Evolutionary conservation across 1,284 basidiomycete species (phyloP).

Genomic region (Amylostereum areolatum): DNA sequence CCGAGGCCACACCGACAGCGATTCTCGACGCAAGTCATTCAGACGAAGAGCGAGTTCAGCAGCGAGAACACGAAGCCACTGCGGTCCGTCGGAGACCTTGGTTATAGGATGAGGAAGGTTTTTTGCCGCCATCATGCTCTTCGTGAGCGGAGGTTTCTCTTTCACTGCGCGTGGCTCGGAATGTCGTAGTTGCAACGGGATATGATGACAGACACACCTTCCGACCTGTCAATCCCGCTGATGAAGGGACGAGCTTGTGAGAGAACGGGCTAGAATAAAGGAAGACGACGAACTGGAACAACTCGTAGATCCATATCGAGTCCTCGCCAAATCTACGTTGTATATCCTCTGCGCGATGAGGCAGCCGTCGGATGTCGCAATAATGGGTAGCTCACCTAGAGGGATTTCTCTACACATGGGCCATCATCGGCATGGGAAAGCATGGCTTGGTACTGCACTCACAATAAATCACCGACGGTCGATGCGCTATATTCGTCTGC

Average conservation of each 20-base stretch:
- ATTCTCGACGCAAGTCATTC: slow-evolving; percentile 71
- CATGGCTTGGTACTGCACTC: slow-evolving; percentile 15
- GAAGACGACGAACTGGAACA: slow-evolving; percentile 46
- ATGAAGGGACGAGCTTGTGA: not conserved
- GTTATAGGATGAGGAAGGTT: slow-evolving; percentile 79
- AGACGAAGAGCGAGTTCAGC: slow-evolving; percentile 86
- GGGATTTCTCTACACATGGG: slow-evolving; percentile 15
- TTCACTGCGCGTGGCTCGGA: slow-evolving; percentile 60
- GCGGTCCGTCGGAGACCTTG: slow-evolving; percentile 67
- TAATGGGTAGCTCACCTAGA: slow-evolving; percentile 2
- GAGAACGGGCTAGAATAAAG: not conserved
- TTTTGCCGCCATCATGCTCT: slow-evolving; percentile 93
- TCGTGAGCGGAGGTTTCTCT: slow-evolving; percentile 74
- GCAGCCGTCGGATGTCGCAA: not conserved
- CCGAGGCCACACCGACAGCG: slow-evolving; percentile 87
- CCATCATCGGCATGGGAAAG: not conserved
- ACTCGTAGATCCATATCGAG: slow-evolving; percentile 89
- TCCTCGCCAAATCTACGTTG: slow-evolving; percentile 81
- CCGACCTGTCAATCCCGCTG: slow-evolving; percentile 86
- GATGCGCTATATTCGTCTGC: slow-evolving; percentile 85
- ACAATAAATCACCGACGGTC: slow-evolving; percentile 88
- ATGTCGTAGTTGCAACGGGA: not conserved
- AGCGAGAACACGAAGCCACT: slow-evolving; percentile 89
- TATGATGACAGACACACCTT: slow-evolving; percentile 49
- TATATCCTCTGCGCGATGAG: slow-evolving; percentile 56